Evolutionary conservation across 2,329 filamentous ascomycete genomes (phyloP).

Genomic region (Exophiala aquamarina): DNA sequence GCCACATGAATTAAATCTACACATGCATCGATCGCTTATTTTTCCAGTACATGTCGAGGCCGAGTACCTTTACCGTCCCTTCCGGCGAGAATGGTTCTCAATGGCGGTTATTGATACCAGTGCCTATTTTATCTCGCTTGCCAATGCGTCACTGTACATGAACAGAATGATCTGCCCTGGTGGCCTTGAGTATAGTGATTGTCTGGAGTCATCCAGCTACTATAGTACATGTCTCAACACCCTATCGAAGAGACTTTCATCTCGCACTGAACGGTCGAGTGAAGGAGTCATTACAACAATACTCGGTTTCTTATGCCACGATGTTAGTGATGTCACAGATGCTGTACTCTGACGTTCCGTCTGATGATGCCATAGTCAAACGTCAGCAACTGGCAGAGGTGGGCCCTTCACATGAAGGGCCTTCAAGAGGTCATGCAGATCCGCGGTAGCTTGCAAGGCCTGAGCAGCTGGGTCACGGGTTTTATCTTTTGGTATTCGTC

Average conservation of each 20-base stretch:
- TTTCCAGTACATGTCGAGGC: constrained; percentile 9
- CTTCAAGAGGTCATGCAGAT: constrained; percentile 23
- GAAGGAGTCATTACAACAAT: constrained; percentile 25
- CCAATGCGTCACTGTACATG: constrained; percentile 31
- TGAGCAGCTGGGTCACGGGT: constrained; percentile 5
- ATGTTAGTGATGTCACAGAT: constrained; percentile 18
- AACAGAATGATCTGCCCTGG: constrained; percentile 22
- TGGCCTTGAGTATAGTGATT: constrained; percentile 25
- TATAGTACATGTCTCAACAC: constrained; percentile 26
- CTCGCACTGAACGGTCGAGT: constrained; percentile 19
- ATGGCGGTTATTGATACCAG: constrained; percentile 28
- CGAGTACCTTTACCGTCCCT: constrained; percentile 30
- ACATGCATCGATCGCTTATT: constrained; percentile 1
- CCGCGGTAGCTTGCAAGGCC: constrained; percentile 22
- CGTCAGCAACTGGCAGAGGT: constrained; percentile 26
- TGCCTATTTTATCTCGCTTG: constrained; percentile 28
- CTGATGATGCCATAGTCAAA: constrained; percentile 12
- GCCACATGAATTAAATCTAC: neutral
- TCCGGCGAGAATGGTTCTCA: constrained; percentile 31
- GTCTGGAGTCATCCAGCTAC: constrained; percentile 26
- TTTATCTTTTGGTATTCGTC: constrained; percentile 12
- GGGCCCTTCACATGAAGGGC: constrained; percentile 26
- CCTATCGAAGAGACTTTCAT: constrained; percentile 23
- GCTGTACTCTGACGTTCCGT: too few relatives aligned
- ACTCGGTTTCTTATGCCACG: constrained; percentile 30